A percentile compares a stretch with the other conserved stretches of the same genome.
These are phyloP conservation scores for Neopestalotiopsis rosae DNA, from an alignment of 2,329 filamentous ascomycete genomes.

Conservation along the genomic window DNA sequence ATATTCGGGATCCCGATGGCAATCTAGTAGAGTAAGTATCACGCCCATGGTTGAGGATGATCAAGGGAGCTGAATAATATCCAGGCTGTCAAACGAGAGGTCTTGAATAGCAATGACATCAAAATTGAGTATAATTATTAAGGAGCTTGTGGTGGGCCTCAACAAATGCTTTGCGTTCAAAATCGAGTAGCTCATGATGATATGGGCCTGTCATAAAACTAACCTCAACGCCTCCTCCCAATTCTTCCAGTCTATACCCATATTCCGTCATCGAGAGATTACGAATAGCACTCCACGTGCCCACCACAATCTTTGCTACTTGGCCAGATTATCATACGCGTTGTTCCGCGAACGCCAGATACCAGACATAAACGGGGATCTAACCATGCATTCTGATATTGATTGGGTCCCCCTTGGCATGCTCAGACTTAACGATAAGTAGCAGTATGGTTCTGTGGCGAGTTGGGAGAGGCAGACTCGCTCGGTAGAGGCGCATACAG, in stretches of 20 bases:
- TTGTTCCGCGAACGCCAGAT: no score
- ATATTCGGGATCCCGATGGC: conserved; percentile 65
- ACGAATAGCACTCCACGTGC: no score
- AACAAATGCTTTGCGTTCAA: no score
- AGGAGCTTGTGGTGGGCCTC: neutral
- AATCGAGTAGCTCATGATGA: no score
- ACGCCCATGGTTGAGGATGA: neutral
- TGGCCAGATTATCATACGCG: no score
- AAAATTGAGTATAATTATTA: neutral
- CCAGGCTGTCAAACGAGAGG: conserved; percentile 18
- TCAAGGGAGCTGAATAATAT: neutral
- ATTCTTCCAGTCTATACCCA: no score
- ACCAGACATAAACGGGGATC: no score
- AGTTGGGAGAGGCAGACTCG: neutral
- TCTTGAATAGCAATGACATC: neutral
- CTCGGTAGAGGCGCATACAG: neutral
- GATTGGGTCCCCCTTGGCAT: neutral
- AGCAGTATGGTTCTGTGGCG: neutral
- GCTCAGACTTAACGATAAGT: neutral
- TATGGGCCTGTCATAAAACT: no score
- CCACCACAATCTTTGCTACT: no score
- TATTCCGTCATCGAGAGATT: no score
- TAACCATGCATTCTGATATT: neutral
- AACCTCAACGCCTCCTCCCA: no score
- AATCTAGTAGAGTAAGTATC: conserved; percentile 64